Evolutionary conservation across 805 yeast species (phyloP), one percentile per base, ranked within the genome.

Genomic region (Tetrapisispora taiwanensis): DNA sequence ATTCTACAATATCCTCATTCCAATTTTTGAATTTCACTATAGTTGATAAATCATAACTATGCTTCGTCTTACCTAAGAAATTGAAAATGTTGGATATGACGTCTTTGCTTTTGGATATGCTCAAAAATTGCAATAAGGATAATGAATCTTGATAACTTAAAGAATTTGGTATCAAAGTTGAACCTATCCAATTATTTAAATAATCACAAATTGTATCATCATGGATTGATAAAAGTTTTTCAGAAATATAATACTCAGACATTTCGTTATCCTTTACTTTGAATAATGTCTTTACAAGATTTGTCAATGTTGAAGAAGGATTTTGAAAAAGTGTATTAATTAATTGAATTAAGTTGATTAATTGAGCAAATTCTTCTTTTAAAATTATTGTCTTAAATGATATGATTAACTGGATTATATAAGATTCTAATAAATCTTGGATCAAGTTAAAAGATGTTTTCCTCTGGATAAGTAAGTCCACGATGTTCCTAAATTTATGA

Each of bases 161-260:
- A 24, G 40, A 45, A 8, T 51, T 44, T 5, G 56, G 46, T 18
- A 56, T 39, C n/a, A 58, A 39, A 39, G 48, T 52, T 4, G 62
- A 54, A 8, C 59, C 54, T 20, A 58, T 45, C 52, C 54, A 47
- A 39, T 59, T 58, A 3, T 49, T 48, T 13, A 52, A 46, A 28
- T 56, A 58, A 12, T 31, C 27, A 28, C 30, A 44, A 13, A 48
- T 45, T 7, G 27, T 7, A 7, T 27, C 15, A 37, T 56, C 54
- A 1, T 45, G 39, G 14, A 44, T 24, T n/a, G 44, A 27, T 35
- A 52, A 24, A 36, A 56, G 51, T n/a, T 35, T 40, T 18, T 49
- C 49, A 19, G 45, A 45, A 8, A 51, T 38, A 22, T 40, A 20
- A 17, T 52, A 34, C 31, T 54, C 58, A 3, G 57, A 48, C 4